phyloP scores from a whole-genome alignment of 306 rosid genomes.

The Vigna reflexopilosa region DNA sequence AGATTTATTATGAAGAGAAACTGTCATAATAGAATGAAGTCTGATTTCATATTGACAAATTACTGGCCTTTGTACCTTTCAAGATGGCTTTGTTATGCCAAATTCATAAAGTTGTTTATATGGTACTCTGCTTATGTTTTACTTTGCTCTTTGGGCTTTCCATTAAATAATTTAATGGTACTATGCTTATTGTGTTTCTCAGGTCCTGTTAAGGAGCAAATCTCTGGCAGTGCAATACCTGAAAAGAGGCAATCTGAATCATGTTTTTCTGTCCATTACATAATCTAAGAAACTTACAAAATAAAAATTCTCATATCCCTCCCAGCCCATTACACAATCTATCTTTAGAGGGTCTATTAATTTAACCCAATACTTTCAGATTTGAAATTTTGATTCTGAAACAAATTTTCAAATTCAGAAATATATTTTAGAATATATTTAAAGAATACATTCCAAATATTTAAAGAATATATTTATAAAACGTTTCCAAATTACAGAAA shows the following conservation, averaged over 20 bases:
- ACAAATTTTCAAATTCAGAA: too few relatives aligned
- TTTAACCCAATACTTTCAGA: too few relatives aligned
- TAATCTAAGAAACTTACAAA: too few relatives aligned
- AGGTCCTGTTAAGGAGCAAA: constrained; percentile 92
- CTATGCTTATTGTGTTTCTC: constrained; percentile 95
- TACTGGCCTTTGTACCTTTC: constrained; percentile 28
- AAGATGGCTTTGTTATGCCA: constrained; percentile 19
- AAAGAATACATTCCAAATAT: too few relatives aligned
- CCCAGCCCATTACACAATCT: too few relatives aligned
- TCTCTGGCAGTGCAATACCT: constrained; percentile 62
- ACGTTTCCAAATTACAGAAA: too few relatives aligned
- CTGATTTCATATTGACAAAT: constrained; percentile 28
- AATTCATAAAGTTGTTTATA: constrained; percentile 8
- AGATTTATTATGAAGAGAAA: constrained; percentile 20
- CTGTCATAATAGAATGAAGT: constrained; percentile 7
- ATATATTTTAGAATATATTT: too few relatives aligned
- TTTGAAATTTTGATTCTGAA: too few relatives aligned
- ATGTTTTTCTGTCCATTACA: constrained; percentile 25
- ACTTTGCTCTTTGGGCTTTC: constrained; percentile 37
- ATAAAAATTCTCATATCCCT: too few relatives aligned
- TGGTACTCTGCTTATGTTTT: constrained; percentile 5
- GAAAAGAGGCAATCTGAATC: constrained; percentile 71
- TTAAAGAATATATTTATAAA: too few relatives aligned
- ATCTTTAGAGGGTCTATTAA: too few relatives aligned
- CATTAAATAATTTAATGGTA: constrained; percentile 42